Percentiles rank a stretch among this genome's conserved stretches.
These are phyloP conservation scores for Fraxinus baroniana DNA, from an alignment of 305 asterid genomes.

Conservation along the genomic window DNA sequence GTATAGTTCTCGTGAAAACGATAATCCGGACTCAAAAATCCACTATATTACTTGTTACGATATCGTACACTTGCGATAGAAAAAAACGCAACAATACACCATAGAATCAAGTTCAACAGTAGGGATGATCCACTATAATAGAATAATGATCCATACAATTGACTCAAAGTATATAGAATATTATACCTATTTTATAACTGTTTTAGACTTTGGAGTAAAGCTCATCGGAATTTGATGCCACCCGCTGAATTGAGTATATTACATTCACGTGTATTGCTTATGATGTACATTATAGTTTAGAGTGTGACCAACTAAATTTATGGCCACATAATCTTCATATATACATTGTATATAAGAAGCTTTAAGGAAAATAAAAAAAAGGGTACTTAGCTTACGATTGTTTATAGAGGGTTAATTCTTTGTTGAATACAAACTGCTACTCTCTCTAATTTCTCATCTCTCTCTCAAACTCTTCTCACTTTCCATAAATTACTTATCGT, in stretches of 20 bases:
- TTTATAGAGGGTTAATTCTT: neutral
- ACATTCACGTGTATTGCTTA: neutral
- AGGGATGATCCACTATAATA: neutral
- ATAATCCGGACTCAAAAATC: too few species aligned
- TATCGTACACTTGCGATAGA: too few species aligned
- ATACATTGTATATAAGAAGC: too few species aligned
- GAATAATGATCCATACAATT: neutral
- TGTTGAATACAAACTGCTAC: neutral
- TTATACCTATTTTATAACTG: neutral
- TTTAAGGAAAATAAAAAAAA: too few species aligned
- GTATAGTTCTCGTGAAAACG: too few species aligned
- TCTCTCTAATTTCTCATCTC: neutral
- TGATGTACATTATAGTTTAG: neutral
- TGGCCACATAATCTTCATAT: neutral
- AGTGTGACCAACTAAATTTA: neutral
- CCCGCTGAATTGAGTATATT: neutral
- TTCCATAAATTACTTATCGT: neutral
- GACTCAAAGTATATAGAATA: neutral
- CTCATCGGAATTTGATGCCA: neutral
- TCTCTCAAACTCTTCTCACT: neutral
- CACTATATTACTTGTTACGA: too few species aligned
- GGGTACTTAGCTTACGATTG: neutral
- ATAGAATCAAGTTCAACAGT: neutral
- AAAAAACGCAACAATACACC: neutral
- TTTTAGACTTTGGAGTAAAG: neutral